Percentiles rank a stretch among this genome's conserved stretches.
Conservation (phyloP, 2,329 filamentous ascomycete genomes). For the Bisporella sp. region DNA sequence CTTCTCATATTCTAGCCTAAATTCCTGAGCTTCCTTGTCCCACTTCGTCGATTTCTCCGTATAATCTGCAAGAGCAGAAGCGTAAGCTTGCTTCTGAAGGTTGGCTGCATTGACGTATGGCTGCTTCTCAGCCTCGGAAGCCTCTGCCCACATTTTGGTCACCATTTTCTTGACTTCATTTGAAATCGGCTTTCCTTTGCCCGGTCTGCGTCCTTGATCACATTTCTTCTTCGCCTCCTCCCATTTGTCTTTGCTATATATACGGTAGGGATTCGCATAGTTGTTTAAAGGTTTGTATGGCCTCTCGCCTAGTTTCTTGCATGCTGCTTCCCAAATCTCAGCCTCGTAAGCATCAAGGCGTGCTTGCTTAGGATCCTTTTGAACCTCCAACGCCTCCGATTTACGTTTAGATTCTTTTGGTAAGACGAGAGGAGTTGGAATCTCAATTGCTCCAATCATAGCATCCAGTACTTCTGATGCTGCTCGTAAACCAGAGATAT, state of each 20-base stretch:
- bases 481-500: conserved; percentile 84
- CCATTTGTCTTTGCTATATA: conserved; percentile 76
- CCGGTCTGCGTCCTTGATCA: conserved; percentile 56
- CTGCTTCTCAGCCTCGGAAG: conserved; percentile 59
- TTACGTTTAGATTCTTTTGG: conserved; percentile 59
- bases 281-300: conserved; percentile 66
- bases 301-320: conserved; percentile 61
- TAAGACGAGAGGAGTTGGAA: conserved; percentile 69
- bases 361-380: conserved; percentile 42
- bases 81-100: conserved; percentile 61
- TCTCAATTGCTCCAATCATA: conserved; percentile 72
- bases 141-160: conserved; percentile 86
- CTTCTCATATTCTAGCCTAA: conserved; percentile 44
- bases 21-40: conserved; percentile 58
- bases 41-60: conserved; percentile 59
- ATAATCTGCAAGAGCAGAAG: conserved; percentile 49
- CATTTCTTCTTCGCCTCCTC: conserved; percentile 54
- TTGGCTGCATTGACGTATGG: conserved; percentile 74
- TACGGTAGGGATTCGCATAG: conserved; percentile 76
- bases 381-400: conserved; percentile 26
- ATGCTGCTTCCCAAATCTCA: conserved; percentile 45
- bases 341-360: conserved; percentile 51
- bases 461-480: conserved; percentile 79
- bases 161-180: conserved; percentile 83
- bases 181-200: conserved; percentile 58